Conservation (phyloP, 202 grass and related monocot species). For the Schoenoplectus triqueter region DNA sequence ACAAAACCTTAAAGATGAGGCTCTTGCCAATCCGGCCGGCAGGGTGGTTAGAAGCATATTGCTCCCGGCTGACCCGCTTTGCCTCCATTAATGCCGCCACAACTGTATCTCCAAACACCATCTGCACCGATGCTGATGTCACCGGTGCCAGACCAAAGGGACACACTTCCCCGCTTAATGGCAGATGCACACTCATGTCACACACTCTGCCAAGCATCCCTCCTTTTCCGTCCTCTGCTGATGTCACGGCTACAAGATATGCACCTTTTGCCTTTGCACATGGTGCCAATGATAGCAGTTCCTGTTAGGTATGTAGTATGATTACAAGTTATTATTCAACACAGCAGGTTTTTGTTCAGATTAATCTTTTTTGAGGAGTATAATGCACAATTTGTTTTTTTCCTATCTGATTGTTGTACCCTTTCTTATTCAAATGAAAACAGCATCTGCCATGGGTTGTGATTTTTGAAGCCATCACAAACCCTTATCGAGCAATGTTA, state of each 20-base stretch:
- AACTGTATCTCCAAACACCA: conserved; percentile 94
- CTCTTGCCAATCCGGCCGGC: conserved; percentile 94
- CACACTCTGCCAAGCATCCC: conserved; percentile 71
- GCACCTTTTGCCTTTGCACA: conserved; percentile 96
- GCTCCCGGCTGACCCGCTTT: conserved; percentile 62
- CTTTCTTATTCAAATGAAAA: not conserved
- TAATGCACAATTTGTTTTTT: not conserved
- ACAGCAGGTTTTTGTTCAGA: not conserved
- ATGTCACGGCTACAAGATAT: conserved; percentile 75
- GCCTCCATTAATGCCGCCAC: conserved; percentile 80
- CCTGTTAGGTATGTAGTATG: conserved; percentile 25
- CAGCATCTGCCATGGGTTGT: not conserved
- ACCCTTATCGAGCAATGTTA: not conserved
- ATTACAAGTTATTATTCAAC: not conserved
- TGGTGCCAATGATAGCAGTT: conserved; percentile 76
- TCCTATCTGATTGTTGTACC: not conserved
- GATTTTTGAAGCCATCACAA: not conserved
- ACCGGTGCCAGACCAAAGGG: conserved; percentile 89
- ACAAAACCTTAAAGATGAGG: conserved; percentile 90
- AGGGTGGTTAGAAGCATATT: conserved; percentile 86
- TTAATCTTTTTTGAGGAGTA: not conserved
- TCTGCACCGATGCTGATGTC: conserved; percentile 87
- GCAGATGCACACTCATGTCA: conserved; percentile 89
- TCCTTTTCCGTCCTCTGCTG: conserved; percentile 52
- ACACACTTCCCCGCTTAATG: conserved; percentile 85